Evolutionary conservation across 306 rosid genomes (phyloP).

Genomic region (Bauhinia variegata): DNA sequence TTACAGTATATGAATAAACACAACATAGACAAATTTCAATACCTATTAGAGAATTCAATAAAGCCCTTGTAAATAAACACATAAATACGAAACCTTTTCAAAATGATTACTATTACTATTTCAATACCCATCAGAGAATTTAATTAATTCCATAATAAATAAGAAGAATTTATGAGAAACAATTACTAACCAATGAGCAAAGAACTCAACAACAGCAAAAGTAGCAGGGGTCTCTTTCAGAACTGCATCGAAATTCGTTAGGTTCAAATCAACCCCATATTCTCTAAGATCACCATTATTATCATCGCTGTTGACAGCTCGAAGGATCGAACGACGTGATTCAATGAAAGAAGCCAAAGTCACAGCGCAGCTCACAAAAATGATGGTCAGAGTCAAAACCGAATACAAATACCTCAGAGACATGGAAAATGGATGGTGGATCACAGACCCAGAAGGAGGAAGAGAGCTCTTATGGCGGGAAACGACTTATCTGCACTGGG

Average conservation of each 20-base stretch:
- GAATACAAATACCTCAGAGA: slow-evolving; percentile 41
- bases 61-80: too few relatives aligned
- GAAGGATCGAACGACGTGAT: slow-evolving; percentile 76
- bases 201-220: slow-evolving; percentile 82
- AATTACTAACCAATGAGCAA: slow-evolving; percentile 76
- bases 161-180: neutral
- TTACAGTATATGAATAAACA: slow-evolving; percentile 6
- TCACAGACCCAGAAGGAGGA: slow-evolving; percentile 8
- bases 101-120: too few relatives aligned
- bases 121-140: slow-evolving; percentile 16
- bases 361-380: slow-evolving; percentile 43
- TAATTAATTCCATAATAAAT: neutral
- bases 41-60: too few relatives aligned
- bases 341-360: slow-evolving; percentile 42
- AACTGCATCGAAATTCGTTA: slow-evolving; percentile 70
- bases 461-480: neutral
- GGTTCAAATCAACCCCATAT: slow-evolving; percentile 78
- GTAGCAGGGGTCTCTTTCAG: slow-evolving; percentile 79
- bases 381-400: slow-evolving; percentile 48
- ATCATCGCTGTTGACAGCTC: slow-evolving; percentile 41
- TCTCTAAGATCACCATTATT: slow-evolving; percentile 51
- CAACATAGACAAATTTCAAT: too few relatives aligned
- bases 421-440: slow-evolving; percentile 42
- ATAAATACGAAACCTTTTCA: too few relatives aligned
- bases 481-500: slow-evolving; percentile 21